Conservation (phyloP, 164 flowering plant genomes). For the Chloranthus sessilifolius region DNA sequence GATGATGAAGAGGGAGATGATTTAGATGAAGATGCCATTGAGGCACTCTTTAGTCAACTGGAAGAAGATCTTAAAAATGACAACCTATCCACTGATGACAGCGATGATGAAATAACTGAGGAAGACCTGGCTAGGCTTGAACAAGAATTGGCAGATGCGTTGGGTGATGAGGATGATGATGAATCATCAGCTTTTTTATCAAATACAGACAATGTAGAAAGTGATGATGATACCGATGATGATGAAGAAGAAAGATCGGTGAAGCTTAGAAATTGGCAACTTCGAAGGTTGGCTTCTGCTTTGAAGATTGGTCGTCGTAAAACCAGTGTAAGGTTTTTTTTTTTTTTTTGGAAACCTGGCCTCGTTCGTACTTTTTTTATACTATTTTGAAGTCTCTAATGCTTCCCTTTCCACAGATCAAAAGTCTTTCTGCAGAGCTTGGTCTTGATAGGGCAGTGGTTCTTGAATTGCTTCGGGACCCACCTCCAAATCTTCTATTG, state of each 20-base stretch:
- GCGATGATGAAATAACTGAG: constrained; percentile 69
- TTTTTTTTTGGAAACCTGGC: background rate
- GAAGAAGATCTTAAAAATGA: constrained; percentile 88
- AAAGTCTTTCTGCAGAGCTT: constrained; percentile 78
- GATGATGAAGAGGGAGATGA: constrained; percentile 30
- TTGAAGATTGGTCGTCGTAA: constrained; percentile 85
- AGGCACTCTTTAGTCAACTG: constrained; percentile 64
- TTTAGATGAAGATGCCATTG: constrained; percentile 76
- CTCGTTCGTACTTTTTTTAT: background rate
- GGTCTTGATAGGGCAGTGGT: constrained; percentile 89
- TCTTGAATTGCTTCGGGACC: constrained; percentile 81
- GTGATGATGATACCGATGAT: constrained; percentile 31
- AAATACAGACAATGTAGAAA: constrained; percentile 4
- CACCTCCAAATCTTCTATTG: constrained; percentile 76
- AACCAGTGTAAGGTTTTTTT: constrained; percentile 52
- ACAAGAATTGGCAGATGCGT: constrained; percentile 54
- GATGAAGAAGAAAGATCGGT: constrained; percentile 55
- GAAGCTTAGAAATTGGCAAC: constrained; percentile 86
- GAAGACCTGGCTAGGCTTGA: constrained; percentile 77
- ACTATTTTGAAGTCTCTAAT: background rate
- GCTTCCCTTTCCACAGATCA: constrained; percentile 46
- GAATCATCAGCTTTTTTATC: constrained; percentile 29
- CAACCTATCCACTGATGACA: constrained; percentile 27
- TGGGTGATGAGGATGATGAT: constrained; percentile 37
- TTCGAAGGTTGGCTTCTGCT: constrained; percentile 70